Evolutionary conservation across 768 basidiomycete genomes (phyloP), one percentile per base, ranked within the genome.

Genomic region (Suillus brevipes): DNA sequence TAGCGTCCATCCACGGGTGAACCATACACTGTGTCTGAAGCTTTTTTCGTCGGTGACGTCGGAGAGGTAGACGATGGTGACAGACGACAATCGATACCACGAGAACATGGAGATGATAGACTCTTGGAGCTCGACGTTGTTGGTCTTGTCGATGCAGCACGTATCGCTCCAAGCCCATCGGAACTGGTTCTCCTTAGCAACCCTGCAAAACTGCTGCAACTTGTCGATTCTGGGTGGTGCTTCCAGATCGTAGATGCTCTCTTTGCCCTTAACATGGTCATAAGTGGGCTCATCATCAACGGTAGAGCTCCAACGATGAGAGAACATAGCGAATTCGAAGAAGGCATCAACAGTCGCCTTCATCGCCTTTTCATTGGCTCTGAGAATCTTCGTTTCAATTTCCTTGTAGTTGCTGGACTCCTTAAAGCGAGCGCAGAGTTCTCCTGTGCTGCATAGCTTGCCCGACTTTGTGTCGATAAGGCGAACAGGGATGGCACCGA

Each of bases 51-150:
- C 55, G 12, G 20, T 56, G n/a, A 56, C 55, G n/a, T 64, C 67
- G 14, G 55, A 31, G 20, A 74, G 67, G 57, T 72, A 66, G n/a
- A 64, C 66, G 52, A 72, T 64, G 60, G 71, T 71, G 34, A 68
- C 38, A 34, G 63, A 28, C 12, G 71, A 59, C 37, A 68, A 63
- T 45, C 58, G 65, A 63, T 74, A 74, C 73, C 73, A 74, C n/a
- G 57, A 55, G 64, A 71, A 71, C 73, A 74, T 74, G 60, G 73
- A 68, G 14, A 65, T 65, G 31, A 74, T 69, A 52, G 73, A 67
- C 52, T 74, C 73, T 3, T 68, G 68, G 20, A 72, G 66, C 43
- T 74, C 70, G 13, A 72, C 65, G 45, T 68, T 74, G 55, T 67
- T 74, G 31, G 49, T 34, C 34, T 72, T 74, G 61, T 72, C 55